Conservation (phyloP, 768 basidiomycete genomes). For the Kwoniella europaea region DNA sequence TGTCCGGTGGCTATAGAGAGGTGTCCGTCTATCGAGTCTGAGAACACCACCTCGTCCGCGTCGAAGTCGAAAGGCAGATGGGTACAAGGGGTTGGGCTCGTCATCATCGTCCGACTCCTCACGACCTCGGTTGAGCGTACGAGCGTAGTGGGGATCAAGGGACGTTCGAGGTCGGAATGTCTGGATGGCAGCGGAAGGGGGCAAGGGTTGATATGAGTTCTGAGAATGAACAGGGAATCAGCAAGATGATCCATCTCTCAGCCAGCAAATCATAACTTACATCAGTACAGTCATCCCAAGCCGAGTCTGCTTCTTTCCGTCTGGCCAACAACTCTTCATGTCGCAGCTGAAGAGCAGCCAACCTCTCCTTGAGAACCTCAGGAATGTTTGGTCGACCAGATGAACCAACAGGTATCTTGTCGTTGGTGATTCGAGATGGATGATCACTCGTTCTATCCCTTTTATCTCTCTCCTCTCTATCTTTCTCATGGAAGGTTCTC, state of each 20-base stretch:
- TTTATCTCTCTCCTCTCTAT: slow-evolving; percentile 53
- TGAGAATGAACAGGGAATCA: neutral
- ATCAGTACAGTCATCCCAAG: slow-evolving; percentile 87
- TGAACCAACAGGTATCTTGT: slow-evolving; percentile 18
- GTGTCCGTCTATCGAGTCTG: slow-evolving; percentile 71
- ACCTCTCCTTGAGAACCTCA: slow-evolving; percentile 63
- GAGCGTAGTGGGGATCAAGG: slow-evolving; percentile 60
- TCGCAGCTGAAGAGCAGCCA: slow-evolving; percentile 66
- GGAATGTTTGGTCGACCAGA: slow-evolving; percentile 59
- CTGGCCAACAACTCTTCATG: slow-evolving; percentile 68
- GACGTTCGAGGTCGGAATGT: slow-evolving; percentile 48
- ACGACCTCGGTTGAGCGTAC: slow-evolving; percentile 11
- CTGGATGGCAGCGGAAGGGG: slow-evolving; percentile 63
- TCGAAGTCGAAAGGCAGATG: slow-evolving; percentile 69
- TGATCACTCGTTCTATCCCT: slow-evolving; percentile 39
- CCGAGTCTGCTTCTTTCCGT: slow-evolving; percentile 74
- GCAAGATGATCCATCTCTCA: slow-evolving; percentile 35
- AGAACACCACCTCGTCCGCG: slow-evolving; percentile 81
- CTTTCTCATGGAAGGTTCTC: slow-evolving; percentile 32
- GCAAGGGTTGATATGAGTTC: slow-evolving; percentile 70
- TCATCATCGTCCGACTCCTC: slow-evolving; percentile 26
- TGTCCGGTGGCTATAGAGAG: slow-evolving; percentile 22
- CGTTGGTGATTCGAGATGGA: slow-evolving; percentile 24
- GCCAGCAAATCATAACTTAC: slow-evolving; percentile 58
- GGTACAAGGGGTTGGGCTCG: slow-evolving; percentile 53